These are phyloP conservation scores for Suaeda aralocaspica DNA, from an alignment of 148 eudicot species.

Conservation along the genomic window DNA sequence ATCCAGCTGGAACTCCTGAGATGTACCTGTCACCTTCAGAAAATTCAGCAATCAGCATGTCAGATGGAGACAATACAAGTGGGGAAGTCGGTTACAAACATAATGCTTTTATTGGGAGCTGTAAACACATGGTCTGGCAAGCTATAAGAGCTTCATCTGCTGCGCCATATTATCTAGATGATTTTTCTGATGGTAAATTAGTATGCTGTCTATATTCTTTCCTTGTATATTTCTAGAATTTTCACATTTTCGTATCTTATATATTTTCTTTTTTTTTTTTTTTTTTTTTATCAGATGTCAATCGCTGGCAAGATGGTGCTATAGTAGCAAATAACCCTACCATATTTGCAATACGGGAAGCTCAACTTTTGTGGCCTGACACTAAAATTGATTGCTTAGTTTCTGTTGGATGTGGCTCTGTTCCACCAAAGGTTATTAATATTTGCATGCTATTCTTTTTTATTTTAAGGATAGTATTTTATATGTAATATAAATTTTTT, in stretches of 20 bases:
- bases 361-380: constrained; percentile 98
- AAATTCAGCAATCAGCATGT: constrained; percentile 56
- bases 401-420: constrained; percentile 90
- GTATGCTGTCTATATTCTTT: constrained; percentile 14
- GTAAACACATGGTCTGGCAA: constrained; percentile 93
- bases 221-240: not conserved
- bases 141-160: constrained; percentile 99
- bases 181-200: constrained; percentile 76
- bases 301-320: constrained; percentile 99
- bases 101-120: constrained; percentile 92
- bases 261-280: constrained; percentile 7
- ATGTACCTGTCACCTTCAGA: constrained; percentile 65
- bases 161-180: constrained; percentile 99
- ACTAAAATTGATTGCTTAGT: constrained; percentile 87
- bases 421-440: constrained; percentile 75
- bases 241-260: too few species aligned
- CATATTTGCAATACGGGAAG: constrained; percentile 91
- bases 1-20: constrained; percentile 96
- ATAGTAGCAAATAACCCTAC: constrained; percentile 99
- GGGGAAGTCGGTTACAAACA: constrained; percentile 72
- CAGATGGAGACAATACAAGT: constrained; percentile 50
- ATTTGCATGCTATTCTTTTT: constrained; percentile 8
- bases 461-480: not conserved
- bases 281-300: constrained; percentile 41
- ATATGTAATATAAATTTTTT: not conserved